Conservation (phyloP, 108 stramenopile genomes). For the Pelagomonas calceolata region DNA sequence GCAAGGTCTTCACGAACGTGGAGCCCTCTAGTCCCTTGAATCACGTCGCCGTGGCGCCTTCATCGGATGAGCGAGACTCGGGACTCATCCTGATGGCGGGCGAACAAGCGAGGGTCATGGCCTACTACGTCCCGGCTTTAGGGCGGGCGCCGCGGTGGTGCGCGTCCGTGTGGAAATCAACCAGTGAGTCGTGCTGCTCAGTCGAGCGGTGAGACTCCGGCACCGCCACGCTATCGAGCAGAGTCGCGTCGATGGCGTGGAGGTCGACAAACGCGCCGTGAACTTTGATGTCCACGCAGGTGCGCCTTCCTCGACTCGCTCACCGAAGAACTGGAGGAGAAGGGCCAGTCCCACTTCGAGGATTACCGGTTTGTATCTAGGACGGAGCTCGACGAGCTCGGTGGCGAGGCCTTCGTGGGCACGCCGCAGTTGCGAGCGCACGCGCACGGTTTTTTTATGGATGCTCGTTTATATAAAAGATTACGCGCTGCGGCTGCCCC, state of each 20-base stretch:
- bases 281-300: no score
- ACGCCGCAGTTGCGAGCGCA: constrained; percentile 87
- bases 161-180: no score
- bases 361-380: constrained; percentile 97
- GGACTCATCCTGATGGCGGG: constrained; percentile 87
- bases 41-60: constrained; percentile 69
- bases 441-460: constrained; percentile 99
- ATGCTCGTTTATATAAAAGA: constrained; percentile 79
- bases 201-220: no score
- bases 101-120: constrained; percentile 82
- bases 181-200: no score
- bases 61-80: constrained; percentile 26
- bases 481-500: constrained; percentile 85
- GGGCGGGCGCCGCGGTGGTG: constrained; percentile 96
- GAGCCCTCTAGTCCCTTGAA: constrained; percentile 81
- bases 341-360: constrained; percentile 64
- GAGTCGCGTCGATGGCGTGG: no score
- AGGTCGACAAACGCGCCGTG: no score
- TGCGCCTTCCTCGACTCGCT: constrained; percentile 83
- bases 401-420: constrained; percentile 81
- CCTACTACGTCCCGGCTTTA: constrained; percentile 84
- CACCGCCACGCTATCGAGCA: no score
- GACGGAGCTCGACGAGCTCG: constrained; percentile 82
- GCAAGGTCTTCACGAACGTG: constrained; percentile 75
- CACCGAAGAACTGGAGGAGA: constrained; percentile 96